Evolutionary conservation across 2,329 filamentous ascomycete species (phyloP).

Genomic region (Verticillium longisporum): DNA sequence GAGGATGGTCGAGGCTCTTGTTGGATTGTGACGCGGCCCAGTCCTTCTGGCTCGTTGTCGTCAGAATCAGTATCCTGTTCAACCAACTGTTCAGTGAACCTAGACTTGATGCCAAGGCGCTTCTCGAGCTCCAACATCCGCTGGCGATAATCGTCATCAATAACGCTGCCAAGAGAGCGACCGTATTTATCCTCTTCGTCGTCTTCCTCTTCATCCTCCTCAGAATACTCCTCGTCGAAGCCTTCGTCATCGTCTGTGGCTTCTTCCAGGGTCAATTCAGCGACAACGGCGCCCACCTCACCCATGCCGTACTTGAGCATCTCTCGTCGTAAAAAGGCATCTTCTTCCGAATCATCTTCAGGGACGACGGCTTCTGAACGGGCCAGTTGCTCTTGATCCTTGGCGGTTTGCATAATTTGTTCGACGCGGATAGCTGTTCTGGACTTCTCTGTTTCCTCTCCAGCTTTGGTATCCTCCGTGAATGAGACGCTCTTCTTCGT

Average conservation of each 20-base stretch:
- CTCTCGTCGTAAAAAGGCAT: conserved; percentile 71
- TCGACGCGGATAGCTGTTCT: conserved; percentile 42
- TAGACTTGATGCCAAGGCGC: conserved; percentile 56
- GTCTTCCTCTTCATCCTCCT: conserved; percentile 42
- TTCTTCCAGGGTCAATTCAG: conserved; percentile 80
- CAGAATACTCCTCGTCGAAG: conserved; percentile 40
- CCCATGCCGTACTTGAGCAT: conserved; percentile 88
- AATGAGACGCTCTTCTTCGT: conserved; percentile 54
- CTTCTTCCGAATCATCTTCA: conserved; percentile 70
- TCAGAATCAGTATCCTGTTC: conserved; percentile 27
- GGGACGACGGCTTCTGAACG: conserved; percentile 53
- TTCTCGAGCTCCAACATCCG: conserved; percentile 83
- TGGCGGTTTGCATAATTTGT: conserved; percentile 49
- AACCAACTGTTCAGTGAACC: conserved; percentile 30
- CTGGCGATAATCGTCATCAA: conserved; percentile 69
- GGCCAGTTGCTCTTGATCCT: conserved; percentile 43
- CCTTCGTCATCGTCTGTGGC: conserved; percentile 44
- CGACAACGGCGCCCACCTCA: conserved; percentile 86
- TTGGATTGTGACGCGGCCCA: conserved; percentile 50
- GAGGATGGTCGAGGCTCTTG: conserved; percentile 5
- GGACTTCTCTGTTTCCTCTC: conserved; percentile 29
- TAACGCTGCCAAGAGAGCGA: conserved; percentile 57
- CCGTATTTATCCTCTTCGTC: conserved; percentile 74
- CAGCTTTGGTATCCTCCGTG: conserved; percentile 49
- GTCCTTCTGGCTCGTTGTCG: conserved; percentile 39